A percentile compares a stretch with the other conserved stretches of the same genome.
Conservation (phyloP, 352 stramenopile genomes). For the Pythium phragmiticola region DNA sequence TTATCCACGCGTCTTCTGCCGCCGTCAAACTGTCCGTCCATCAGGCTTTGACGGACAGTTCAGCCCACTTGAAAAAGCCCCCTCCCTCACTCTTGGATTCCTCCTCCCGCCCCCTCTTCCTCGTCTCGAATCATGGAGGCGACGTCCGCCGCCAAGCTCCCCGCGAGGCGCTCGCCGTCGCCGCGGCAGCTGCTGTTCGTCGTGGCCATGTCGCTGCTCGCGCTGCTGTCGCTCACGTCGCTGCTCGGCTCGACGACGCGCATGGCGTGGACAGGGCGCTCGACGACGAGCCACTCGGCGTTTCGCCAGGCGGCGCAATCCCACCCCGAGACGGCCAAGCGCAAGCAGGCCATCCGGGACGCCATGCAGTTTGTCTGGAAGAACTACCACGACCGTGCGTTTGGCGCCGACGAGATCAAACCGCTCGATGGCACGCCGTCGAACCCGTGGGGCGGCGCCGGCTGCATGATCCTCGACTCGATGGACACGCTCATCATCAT, state of each 20-base stretch:
- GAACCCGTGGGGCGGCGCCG: constrained; percentile 90
- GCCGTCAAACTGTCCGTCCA: no score
- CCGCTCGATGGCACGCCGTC: constrained; percentile 54
- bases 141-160: not conserved
- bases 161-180: not conserved
- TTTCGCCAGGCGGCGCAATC: not conserved
- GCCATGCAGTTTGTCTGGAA: constrained; percentile 85
- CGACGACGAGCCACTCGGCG: not conserved
- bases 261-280: not conserved
- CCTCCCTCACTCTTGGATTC: not conserved
- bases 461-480: constrained; percentile 92
- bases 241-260: constrained; percentile 16
- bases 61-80: not conserved
- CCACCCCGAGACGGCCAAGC: constrained; percentile 32
- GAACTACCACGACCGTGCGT: constrained; percentile 94
- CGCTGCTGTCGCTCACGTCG: constrained; percentile 6
- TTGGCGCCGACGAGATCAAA: constrained; percentile 95
- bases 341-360: constrained; percentile 36
- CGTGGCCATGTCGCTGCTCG: constrained; percentile 12
- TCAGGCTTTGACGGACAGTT: not conserved
- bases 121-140: not conserved
- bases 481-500: constrained; percentile 98
- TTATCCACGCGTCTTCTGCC: not conserved
- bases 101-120: not conserved
- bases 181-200: constrained; percentile 16